Percentiles rank a stretch among this genome's conserved stretches.
phyloP scores from a whole-genome alignment of 108 stramenopile species.

The Conticribra weissflogii region DNA sequence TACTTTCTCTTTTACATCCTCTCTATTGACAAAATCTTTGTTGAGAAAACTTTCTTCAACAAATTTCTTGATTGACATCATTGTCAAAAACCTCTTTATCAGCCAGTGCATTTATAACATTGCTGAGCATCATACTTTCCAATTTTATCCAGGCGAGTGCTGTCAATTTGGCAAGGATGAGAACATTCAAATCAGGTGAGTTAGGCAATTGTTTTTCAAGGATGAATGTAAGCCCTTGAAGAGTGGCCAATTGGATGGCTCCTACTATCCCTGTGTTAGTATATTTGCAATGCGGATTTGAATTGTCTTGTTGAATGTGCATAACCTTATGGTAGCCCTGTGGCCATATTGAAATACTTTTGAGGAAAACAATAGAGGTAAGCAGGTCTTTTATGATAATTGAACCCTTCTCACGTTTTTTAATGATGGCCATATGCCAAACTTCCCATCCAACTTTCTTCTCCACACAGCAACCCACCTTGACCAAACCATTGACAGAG shows the following conservation, averaged over 20 bases:
- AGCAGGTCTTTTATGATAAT: neutral
- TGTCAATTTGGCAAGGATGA: conserved; percentile 14
- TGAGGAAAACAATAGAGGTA: neutral
- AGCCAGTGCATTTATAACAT: too few species aligned
- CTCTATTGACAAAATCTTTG: too few species aligned
- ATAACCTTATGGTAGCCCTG: conserved; percentile 2
- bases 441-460: conserved; percentile 20
- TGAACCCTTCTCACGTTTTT: neutral
- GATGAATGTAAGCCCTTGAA: neutral
- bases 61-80: too few species aligned
- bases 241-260: neutral
- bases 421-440: conserved; percentile 8
- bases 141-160: too few species aligned
- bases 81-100: too few species aligned
- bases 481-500: neutral
- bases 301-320: conserved; percentile 13
- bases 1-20: too few species aligned
- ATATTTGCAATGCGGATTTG: conserved; percentile 4
- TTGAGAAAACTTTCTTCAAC: too few species aligned
- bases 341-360: conserved; percentile 1
- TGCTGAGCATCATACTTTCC: too few species aligned
- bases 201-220: conserved; percentile 5
- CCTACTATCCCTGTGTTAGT: neutral
- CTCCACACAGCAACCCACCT: conserved; percentile 2
- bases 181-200: conserved; percentile 18